Base-by-base conservation (phyloP, 306 rosid species). In the Cucurbita moschata region DNA sequence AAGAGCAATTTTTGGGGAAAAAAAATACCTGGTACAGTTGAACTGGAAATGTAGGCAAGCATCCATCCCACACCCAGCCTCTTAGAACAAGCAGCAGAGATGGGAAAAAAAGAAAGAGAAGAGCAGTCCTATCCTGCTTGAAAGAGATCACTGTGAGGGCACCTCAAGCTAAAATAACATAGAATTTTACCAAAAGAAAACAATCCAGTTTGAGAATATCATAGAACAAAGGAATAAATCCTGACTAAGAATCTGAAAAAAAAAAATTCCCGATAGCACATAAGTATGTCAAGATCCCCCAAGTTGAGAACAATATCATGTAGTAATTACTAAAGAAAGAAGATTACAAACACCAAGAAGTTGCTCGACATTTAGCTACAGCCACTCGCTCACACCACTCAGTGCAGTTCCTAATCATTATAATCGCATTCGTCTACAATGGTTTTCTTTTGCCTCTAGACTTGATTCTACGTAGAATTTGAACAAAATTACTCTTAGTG, bases 111-210 rank as follows among this genome's bases (percentile, higher is more conserved):
- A 95, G 92, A 83, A 95, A 95, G 8, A 95, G 96, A 37, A 89
- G 85, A 78, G 99, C 99, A 42, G 99, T 91, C 74, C 86, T 84
- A 77, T 95, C 99, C 99, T 95, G 99, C 77, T 84, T 78, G 85
- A 85, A 82, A 53, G 38, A 82, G 38, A 72, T 19, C 57, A 80
- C 7, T n/a, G 65, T 69, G 75, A 78, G 60, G 38, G 8, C 81
- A 57, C 42, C 60, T 19, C 60, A 55, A 19, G 60, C 60, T 19
- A 55, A 55, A 55, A 55, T 55, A 8, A 55, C 61, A 55, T 18
- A 55, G 6, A 10, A 54, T 16, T 54, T 54, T 8, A n/a, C 59
- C 59, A n/a, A 52, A 14, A 52, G 8, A 16, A 53, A 15, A 16
- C 5, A 52, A n/a, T 0, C 57, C 23, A 52, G 16, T 7, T 52